These are phyloP conservation scores for Macadamia integrifolia DNA, from an alignment of 164 flowering plant species.

Conservation along the genomic window DNA sequence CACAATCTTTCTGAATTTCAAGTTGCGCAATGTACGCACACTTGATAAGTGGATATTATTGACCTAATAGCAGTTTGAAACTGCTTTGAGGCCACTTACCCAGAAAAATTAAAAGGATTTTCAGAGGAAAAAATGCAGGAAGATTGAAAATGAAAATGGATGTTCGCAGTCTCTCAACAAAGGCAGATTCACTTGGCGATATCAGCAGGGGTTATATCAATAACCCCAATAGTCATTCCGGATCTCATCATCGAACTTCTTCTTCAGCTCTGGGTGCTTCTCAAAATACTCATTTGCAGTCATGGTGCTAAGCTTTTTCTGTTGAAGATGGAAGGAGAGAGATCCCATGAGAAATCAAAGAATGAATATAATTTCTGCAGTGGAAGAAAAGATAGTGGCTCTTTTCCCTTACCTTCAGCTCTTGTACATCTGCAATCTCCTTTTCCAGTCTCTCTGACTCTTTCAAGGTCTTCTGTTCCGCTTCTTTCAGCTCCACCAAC, in stretches of 20 bases:
- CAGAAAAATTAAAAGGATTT: too few species aligned
- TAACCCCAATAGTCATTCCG: constrained; percentile 96
- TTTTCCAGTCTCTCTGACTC: constrained; percentile 90
- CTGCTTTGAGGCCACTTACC: too few species aligned
- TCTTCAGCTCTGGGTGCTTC: constrained; percentile 89
- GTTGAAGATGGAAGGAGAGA: constrained; percentile 14
- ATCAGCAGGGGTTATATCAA: constrained; percentile 20
- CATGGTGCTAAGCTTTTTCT: constrained; percentile 89
- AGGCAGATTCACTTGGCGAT: neutral
- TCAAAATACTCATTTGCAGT: constrained; percentile 90
- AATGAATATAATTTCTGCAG: neutral
- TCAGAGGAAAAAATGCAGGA: too few species aligned
- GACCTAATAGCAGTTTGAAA: too few species aligned
- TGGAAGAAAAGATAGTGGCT: neutral
- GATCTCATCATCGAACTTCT: constrained; percentile 94
- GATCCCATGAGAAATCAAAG: constrained; percentile 1
- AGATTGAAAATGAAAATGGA: too few species aligned
- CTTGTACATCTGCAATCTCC: constrained; percentile 81
- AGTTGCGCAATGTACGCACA: too few species aligned
- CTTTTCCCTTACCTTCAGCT: constrained; percentile 59
- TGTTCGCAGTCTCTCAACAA: too few species aligned
- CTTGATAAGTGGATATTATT: too few species aligned
- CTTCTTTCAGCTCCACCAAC: constrained; percentile 91
- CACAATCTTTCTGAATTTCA: too few species aligned
- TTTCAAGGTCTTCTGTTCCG: constrained; percentile 70